Conservation (phyloP, 108 stramenopile genomes). For the Pelagomonas calceolata region DNA sequence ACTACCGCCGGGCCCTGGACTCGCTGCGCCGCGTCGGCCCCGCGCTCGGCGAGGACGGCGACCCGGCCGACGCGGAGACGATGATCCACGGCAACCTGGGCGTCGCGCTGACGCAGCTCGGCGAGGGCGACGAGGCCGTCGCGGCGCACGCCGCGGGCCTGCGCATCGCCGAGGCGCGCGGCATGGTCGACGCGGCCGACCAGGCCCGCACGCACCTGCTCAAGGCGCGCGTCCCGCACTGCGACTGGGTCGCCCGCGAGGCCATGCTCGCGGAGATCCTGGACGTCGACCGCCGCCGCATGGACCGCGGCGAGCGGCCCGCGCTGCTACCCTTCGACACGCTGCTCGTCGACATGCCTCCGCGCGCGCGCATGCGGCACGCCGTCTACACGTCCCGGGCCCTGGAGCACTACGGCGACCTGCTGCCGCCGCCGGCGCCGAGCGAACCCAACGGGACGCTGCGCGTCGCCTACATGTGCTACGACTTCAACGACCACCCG, state of each 20-base stretch:
- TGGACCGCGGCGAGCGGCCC: slow-evolving; percentile 12
- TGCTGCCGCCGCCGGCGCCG: not conserved
- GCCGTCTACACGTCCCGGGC: slow-evolving; percentile 16
- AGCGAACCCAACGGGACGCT: not conserved
- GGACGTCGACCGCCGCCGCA: slow-evolving; percentile 16
- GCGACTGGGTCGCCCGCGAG: slow-evolving; percentile 26
- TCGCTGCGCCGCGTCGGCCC: no score
- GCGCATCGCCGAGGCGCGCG: not conserved
- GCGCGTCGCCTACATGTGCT: slow-evolving; percentile 31
- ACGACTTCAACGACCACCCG: slow-evolving; percentile 46
- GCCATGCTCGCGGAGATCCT: not conserved
- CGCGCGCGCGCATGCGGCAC: slow-evolving; percentile 11
- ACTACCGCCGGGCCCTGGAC: slow-evolving; percentile 20
- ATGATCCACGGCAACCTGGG: slow-evolving; percentile 18
- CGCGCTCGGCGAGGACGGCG: not conserved
- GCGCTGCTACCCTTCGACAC: slow-evolving; percentile 36
- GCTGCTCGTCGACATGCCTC: slow-evolving; percentile 16
- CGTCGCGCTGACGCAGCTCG: slow-evolving; percentile 18
- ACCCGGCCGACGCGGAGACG: not conserved
- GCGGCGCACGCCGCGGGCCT: not conserved
- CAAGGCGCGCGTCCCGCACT: slow-evolving; percentile 20
- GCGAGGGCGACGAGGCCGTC: not conserved
- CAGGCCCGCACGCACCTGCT: not conserved
- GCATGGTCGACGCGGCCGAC: not conserved
- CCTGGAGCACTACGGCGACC: not conserved